phyloP scores from a whole-genome alignment of 306 rosid genomes.

The Sphenostylis stenocarpa region DNA sequence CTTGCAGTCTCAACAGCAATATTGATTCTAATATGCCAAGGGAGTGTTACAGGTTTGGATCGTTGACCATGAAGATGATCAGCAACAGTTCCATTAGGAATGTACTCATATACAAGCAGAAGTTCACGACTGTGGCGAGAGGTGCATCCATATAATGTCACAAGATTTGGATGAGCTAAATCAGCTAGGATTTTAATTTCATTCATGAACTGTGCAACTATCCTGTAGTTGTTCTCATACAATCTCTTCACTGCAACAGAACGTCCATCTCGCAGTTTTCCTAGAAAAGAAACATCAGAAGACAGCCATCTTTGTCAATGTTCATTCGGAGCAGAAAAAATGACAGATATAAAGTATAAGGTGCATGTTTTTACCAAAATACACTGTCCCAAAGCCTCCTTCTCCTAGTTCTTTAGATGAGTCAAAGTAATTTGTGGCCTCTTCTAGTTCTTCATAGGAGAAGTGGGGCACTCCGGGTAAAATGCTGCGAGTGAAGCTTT shows the following conservation, averaged over 20 bases:
- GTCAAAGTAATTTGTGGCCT: slow-evolving; percentile 68
- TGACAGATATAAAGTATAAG: background rate
- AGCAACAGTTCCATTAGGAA: slow-evolving; percentile 82
- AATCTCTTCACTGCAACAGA: slow-evolving; percentile 80
- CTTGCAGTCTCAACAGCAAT: slow-evolving; percentile 78
- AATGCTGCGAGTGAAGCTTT: slow-evolving; percentile 42
- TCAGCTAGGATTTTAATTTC: slow-evolving; percentile 62
- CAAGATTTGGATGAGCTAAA: slow-evolving; percentile 70
- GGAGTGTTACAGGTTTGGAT: slow-evolving; percentile 47
- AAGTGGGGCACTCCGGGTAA: slow-evolving; percentile 53
- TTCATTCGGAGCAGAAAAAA: background rate
- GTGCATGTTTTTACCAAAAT: slow-evolving; percentile 53
- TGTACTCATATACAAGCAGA: slow-evolving; percentile 77
- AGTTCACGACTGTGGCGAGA: slow-evolving; percentile 82
- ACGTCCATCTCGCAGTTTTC: slow-evolving; percentile 71
- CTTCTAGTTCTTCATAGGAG: slow-evolving; percentile 63
- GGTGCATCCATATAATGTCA: slow-evolving; percentile 82
- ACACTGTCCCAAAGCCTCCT: slow-evolving; percentile 88
- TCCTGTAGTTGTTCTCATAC: slow-evolving; percentile 73
- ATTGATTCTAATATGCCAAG: slow-evolving; percentile 65
- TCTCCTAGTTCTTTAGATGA: slow-evolving; percentile 71
- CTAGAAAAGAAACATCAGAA: slow-evolving; percentile 39
- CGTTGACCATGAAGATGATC: slow-evolving; percentile 74
- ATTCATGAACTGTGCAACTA: slow-evolving; percentile 81
- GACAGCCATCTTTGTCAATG: slow-evolving; percentile 10